Conservation (phyloP, 495 filamentous ascomycete species). For the Penicillium diatomitis region DNA sequence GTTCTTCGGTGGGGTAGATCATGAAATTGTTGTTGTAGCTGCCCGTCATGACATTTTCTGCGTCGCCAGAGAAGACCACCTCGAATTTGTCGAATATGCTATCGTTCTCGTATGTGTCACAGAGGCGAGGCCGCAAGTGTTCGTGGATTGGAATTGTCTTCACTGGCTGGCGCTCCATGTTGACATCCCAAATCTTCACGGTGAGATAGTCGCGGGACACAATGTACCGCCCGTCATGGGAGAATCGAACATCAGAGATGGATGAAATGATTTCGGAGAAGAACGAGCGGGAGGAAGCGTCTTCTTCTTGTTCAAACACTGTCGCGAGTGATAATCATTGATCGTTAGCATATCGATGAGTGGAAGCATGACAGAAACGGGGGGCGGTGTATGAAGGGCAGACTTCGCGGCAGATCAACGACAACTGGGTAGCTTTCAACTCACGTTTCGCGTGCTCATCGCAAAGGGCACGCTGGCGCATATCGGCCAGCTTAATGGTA, state of each 20-base stretch:
- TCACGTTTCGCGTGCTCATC: constrained; percentile 92
- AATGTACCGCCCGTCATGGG: constrained; percentile 91
- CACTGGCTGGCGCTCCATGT: constrained; percentile 92
- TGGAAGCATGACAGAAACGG: neutral
- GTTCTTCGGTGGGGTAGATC: constrained; percentile 96
- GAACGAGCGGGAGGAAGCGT: constrained; percentile 96
- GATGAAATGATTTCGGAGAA: constrained; percentile 99
- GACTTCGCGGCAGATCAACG: neutral
- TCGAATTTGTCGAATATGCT: constrained; percentile 99
- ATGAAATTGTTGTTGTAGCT: constrained; percentile 99
- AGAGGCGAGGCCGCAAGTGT: constrained; percentile 85
- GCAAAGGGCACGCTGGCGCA: constrained; percentile 92
- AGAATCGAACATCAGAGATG: constrained; percentile 97
- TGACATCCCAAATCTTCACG: constrained; percentile 99
- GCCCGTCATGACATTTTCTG: constrained; percentile 98
- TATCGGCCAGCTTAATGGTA: constrained; percentile 97
- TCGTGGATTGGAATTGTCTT: constrained; percentile 99
- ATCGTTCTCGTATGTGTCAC: constrained; percentile 98
- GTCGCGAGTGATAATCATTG: neutral
- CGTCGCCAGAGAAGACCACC: constrained; percentile 96
- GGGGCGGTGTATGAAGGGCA: neutral
- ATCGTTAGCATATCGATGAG: neutral
- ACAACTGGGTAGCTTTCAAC: constrained; percentile 18
- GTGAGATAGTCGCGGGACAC: constrained; percentile 96
- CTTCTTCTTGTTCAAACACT: constrained; percentile 99